Conservation (phyloP, 2,329 filamentous ascomycete species). For the Penicillium sp. region DNA sequence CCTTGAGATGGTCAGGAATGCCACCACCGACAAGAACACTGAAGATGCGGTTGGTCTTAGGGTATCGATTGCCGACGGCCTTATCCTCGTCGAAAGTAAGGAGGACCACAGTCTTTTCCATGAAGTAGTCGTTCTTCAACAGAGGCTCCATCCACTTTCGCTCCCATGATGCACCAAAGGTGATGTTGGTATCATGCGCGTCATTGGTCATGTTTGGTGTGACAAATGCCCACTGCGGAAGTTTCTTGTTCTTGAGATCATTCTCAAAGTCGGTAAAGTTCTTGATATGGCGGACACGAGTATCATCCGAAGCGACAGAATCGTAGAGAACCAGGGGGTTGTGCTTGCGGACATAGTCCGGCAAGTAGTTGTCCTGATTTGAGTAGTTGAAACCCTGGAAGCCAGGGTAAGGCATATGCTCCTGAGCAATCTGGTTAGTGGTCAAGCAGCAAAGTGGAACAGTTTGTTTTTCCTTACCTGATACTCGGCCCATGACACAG, state of each 20-base stretch:
- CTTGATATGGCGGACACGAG: slow-evolving; percentile 69
- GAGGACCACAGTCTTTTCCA: slow-evolving; percentile 74
- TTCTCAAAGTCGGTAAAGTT: slow-evolving; percentile 69
- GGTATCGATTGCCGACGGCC: slow-evolving; percentile 51
- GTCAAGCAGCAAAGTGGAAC: neutral
- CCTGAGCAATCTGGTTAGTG: slow-evolving; percentile 42
- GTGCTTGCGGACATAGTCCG: slow-evolving; percentile 83
- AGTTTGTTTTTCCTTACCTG: slow-evolving; percentile 21
- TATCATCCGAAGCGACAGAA: slow-evolving; percentile 57
- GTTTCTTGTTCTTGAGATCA: slow-evolving; percentile 62
- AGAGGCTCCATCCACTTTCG: slow-evolving; percentile 69
- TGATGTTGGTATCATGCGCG: slow-evolving; percentile 73
- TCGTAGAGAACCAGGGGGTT: slow-evolving; percentile 68
- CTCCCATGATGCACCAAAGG: slow-evolving; percentile 68
- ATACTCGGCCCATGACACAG: slow-evolving; percentile 70
- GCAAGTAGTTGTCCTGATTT: slow-evolving; percentile 64
- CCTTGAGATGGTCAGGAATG: slow-evolving; percentile 61
- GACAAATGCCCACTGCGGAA: slow-evolving; percentile 68
- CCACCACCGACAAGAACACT: slow-evolving; percentile 74
- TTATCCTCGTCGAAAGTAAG: slow-evolving; percentile 83
- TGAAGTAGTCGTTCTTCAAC: slow-evolving; percentile 68
- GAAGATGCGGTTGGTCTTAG: slow-evolving; percentile 66
- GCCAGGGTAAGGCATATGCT: slow-evolving; percentile 73
- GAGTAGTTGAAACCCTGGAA: slow-evolving; percentile 65
- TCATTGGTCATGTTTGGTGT: slow-evolving; percentile 61